These are phyloP conservation scores for Kockovaella imperatae DNA, from an alignment of 768 basidiomycete genomes.

Conservation along the genomic window DNA sequence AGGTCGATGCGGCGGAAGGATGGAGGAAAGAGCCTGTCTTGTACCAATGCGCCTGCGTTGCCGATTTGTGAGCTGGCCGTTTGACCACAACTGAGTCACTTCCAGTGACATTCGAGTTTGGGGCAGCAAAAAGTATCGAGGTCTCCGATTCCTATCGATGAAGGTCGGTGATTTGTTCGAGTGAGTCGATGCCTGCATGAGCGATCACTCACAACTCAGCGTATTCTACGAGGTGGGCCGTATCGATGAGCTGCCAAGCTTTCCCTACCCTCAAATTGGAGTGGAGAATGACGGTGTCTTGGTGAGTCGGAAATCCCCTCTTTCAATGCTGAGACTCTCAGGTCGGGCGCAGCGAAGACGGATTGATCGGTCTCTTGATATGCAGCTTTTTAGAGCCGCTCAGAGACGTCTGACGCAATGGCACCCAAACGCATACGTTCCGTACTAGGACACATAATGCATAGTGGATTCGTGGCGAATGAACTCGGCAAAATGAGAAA, in stretches of 20 bases:
- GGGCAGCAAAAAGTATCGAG: conserved; percentile 34
- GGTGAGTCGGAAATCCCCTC: conserved; percentile 8
- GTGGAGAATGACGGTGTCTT: conserved; percentile 45
- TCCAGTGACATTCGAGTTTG: conserved; percentile 1
- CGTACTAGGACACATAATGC: background rate
- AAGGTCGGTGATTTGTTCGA: conserved; percentile 37
- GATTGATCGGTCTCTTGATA: conserved; percentile 41
- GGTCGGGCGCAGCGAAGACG: conserved; percentile 27
- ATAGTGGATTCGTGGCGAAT: background rate
- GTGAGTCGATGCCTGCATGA: conserved; percentile 16
- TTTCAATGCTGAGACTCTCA: background rate
- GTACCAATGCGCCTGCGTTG: conserved; percentile 45
- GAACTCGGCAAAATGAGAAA: background rate
- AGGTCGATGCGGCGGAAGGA: conserved; percentile 29
- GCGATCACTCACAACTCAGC: background rate
- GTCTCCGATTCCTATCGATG: conserved; percentile 39
- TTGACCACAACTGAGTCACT: background rate
- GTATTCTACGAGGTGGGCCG: conserved; percentile 45
- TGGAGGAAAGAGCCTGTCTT: conserved; percentile 36
- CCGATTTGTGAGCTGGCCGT: conserved; percentile 38
- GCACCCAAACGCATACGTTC: background rate
- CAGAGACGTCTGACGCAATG: background rate
- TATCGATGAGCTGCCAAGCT: conserved; percentile 40
- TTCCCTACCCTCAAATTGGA: conserved; percentile 43
- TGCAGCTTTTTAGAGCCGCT: conserved; percentile 44